Evolutionary conservation across 768 basidiomycete genomes (phyloP).

Genomic region (Boletus huronensis): DNA sequence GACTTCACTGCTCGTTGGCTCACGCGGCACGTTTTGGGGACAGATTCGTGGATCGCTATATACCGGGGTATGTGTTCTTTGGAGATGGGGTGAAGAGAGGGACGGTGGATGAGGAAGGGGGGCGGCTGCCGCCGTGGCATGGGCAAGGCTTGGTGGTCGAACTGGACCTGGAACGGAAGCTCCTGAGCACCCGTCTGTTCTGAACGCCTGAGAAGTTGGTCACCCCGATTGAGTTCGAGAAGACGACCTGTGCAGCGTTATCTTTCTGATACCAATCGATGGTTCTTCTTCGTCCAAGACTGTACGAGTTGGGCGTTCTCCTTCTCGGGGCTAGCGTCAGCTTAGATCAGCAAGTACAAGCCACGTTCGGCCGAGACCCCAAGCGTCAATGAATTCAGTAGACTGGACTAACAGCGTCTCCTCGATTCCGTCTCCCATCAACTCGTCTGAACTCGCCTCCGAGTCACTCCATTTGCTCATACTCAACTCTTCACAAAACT

Average conservation of each 20-base stretch:
- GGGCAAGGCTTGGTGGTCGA: constrained; percentile 50
- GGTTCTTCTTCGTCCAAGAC: background rate
- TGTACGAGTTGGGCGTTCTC: background rate
- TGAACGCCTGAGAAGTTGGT: constrained; percentile 28
- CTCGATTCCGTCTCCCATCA: no score
- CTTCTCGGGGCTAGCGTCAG: background rate
- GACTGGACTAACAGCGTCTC: no score
- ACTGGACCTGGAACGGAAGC: constrained; percentile 52
- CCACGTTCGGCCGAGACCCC: no score
- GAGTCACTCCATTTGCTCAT: no score
- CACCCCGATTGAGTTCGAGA: background rate
- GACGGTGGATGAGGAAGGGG: constrained; percentile 19
- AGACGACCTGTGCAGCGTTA: background rate
- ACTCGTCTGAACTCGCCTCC: no score
- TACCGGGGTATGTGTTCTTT: constrained; percentile 91
- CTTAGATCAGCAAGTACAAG: no score
- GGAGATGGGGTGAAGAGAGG: constrained; percentile 51
- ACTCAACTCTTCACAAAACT: no score
- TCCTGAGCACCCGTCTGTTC: constrained; percentile 41
- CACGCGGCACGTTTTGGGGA: background rate
- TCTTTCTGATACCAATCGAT: background rate
- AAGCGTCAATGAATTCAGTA: no score
- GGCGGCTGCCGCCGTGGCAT: constrained; percentile 36
- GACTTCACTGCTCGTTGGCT: background rate
- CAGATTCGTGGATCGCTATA: constrained; percentile 90